Conservation (phyloP, 768 basidiomycete genomes). For the Suillus hirtellus region DNA sequence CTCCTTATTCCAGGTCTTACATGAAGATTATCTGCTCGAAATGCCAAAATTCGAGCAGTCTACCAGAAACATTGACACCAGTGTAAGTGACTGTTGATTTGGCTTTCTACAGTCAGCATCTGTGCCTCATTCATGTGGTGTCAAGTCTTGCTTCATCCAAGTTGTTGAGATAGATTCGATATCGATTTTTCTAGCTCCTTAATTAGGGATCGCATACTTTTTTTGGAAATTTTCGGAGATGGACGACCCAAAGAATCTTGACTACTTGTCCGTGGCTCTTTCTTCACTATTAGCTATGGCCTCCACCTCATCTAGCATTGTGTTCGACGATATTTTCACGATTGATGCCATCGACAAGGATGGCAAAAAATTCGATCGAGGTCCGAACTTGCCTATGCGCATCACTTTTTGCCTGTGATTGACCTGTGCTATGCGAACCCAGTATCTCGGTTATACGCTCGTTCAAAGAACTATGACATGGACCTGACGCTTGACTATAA, state of each 20-base stretch:
- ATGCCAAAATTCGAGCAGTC: background rate
- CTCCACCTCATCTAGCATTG: slow-evolving; percentile 64
- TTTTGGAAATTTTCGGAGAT: background rate
- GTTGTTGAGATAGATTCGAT: background rate
- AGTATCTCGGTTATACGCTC: slow-evolving; percentile 92
- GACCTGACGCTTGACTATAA: slow-evolving; percentile 93
- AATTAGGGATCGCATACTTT: background rate
- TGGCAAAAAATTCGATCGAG: slow-evolving; percentile 98
- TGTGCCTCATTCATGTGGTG: background rate
- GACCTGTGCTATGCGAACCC: slow-evolving; percentile 17
- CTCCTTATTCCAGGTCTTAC: slow-evolving; percentile 18
- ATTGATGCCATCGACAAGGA: slow-evolving; percentile 85
- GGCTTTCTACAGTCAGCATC: background rate
- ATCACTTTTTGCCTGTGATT: slow-evolving; percentile 2
- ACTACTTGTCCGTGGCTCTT: background rate
- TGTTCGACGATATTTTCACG: slow-evolving; percentile 93
- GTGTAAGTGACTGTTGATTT: background rate
- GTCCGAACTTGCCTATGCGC: slow-evolving; percentile 39
- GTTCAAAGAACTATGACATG: slow-evolving; percentile 92
- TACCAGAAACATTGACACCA: background rate
- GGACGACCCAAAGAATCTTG: background rate
- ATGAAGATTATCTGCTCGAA: background rate
- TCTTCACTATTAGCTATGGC: slow-evolving; percentile 40
- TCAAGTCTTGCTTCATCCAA: background rate
- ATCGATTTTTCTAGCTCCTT: background rate